Evolutionary conservation across 2,329 filamentous ascomycete species (phyloP), one percentile per base, ranked within the genome.

Genomic region (Fonsecaea pugnacius): DNA sequence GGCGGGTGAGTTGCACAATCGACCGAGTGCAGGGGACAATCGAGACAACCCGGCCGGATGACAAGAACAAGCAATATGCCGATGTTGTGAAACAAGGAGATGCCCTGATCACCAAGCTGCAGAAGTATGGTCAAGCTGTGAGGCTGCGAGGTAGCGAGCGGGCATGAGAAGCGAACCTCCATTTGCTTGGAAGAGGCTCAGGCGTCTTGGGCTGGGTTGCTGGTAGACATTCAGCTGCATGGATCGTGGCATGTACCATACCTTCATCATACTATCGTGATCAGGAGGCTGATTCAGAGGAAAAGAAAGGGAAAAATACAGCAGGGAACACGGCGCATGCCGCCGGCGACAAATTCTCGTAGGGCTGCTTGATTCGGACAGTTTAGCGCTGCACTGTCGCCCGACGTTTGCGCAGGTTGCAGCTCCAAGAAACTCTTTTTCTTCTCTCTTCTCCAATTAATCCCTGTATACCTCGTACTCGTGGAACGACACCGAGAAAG

Each of bases 1-100:
- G 94, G 75, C 89, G 94, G 72, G 94, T 99, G 74, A 89, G 93
- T 58, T 98, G 95, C 84, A 98, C 93, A 27, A 98, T 99, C 72
- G 95, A 99, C 80, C 91, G 95, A 60, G 95, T 99, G 69, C 91
- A 93, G 65, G 95, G 94, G 70, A 91, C 98, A 72, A 98, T 99
- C 73, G 95, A 98, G 85, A 99, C 95, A 51, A 97, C 97, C 82
- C 87, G 95, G 60, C 93, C 94, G 8, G 95, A 98, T 76, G 93
- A 96, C 82, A 99, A 99, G 88, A 98, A 98, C 85, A 97, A 96
- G 85, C 95, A 99, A 82, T 99, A 99, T 80, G 91, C 93, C 73
- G 95, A 99, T 73, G 92, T 98, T 40, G 92, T 99, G 67, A 95
- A 95, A 82, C 95, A 98, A 77, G 95, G 95, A 35, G 95, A 99